Percentiles rank a stretch among this genome's conserved stretches.
Evolutionary conservation across 116 monocot species (phyloP).

Genomic region (Iris pallida): DNA sequence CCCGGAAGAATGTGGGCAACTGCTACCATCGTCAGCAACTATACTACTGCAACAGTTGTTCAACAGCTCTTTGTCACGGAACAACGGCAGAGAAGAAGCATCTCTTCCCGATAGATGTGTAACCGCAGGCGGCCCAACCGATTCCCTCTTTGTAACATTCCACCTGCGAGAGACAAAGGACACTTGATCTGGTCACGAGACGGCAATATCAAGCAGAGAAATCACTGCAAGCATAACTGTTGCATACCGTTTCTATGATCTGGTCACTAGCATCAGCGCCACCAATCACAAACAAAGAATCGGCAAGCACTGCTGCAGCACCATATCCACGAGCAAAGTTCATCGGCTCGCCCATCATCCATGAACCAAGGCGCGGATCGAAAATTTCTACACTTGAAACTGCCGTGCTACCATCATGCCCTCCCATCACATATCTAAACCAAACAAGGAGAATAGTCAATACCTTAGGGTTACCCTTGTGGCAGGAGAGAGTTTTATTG

Average conservation of each 20-base stretch:
- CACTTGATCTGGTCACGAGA: neutral
- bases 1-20: too few species aligned
- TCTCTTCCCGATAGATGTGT: conserved; percentile 46
- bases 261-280: conserved; percentile 24
- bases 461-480: too few species aligned
- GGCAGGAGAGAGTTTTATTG: too few species aligned
- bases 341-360: conserved; percentile 45
- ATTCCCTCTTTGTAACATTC: conserved; percentile 52
- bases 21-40: too few species aligned
- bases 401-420: conserved; percentile 38
- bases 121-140: conserved; percentile 39
- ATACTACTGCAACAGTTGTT: too few species aligned
- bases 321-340: conserved; percentile 44
- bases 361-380: conserved; percentile 52
- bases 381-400: conserved; percentile 54
- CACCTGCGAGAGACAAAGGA: conserved; percentile 31
- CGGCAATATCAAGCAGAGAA: neutral
- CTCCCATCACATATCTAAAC: conserved; percentile 66
- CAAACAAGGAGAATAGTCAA: neutral
- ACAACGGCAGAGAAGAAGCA: conserved; percentile 57
- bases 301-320: conserved; percentile 33
- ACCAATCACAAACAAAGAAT: conserved; percentile 44
- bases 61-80: conserved; percentile 17
- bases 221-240: neutral
- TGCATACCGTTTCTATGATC: conserved; percentile 37